These are phyloP conservation scores for Torulaspora pretoriensis DNA, from an alignment of 1,139 yeast genomes.

Conservation along the genomic window DNA sequence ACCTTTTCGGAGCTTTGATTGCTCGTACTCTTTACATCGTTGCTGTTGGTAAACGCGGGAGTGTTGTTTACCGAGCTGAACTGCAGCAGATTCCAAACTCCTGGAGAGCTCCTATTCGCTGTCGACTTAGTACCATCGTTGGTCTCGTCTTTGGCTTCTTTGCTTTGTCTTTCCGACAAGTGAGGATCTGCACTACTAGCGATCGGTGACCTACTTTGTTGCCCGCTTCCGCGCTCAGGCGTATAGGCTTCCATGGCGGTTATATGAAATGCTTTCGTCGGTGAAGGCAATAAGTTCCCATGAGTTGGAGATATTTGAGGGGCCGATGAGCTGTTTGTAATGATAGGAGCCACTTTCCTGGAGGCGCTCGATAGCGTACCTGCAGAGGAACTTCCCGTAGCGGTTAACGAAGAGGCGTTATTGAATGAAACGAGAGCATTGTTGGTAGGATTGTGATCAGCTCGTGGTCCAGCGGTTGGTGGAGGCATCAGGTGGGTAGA, in stretches of 20 bases:
- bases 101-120: conserved; percentile 47
- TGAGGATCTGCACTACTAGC: not conserved
- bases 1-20: conserved; percentile 2
- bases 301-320: conserved; percentile 36
- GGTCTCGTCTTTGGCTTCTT: conserved; percentile 1
- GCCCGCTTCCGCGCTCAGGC: conserved; percentile 66
- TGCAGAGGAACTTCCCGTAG: conserved; percentile 12
- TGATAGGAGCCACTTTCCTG: conserved; percentile 14
- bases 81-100: conserved; percentile 75
- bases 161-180: not conserved
- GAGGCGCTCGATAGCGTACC: conserved; percentile 8
- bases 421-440: conserved; percentile 25
- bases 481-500: conserved; percentile 13
- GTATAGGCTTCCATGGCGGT: conserved; percentile 76
- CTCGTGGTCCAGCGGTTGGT: conserved; percentile 12
- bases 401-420: conserved; percentile 17
- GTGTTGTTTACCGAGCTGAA: conserved; percentile 51
- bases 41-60: conserved; percentile 25
- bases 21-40: conserved; percentile 6
- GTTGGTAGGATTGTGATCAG: conserved; percentile 17
- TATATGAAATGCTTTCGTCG: conserved; percentile 47
- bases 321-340: conserved; percentile 17
- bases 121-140: conserved; percentile 14
- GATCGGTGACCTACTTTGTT: conserved; percentile 30
- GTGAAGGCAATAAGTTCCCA: conserved; percentile 35